Evolutionary conservation across 208 protist species (phyloP).

Genomic region (Kentomonas sorsogonicus): DNA sequence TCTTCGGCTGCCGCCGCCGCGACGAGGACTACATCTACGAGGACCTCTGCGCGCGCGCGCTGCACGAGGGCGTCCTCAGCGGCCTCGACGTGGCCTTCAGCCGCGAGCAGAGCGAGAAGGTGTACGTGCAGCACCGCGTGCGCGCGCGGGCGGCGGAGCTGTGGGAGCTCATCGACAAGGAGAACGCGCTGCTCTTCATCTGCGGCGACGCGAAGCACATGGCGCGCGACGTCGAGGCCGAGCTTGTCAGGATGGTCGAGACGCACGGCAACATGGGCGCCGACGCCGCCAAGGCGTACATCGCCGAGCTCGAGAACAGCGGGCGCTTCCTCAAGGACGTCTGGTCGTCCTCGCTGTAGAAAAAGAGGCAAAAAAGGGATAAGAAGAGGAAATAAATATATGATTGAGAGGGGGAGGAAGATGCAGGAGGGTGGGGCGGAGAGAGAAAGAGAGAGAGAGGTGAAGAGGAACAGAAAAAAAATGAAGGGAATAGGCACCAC

Average conservation of each 20-base stretch:
- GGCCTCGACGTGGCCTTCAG: slow-evolving; percentile 79
- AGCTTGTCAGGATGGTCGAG: slow-evolving; percentile 46
- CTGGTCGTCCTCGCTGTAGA: slow-evolving; percentile 53
- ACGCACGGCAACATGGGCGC: slow-evolving; percentile 37
- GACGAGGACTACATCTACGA: slow-evolving; percentile 83
- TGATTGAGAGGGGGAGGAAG: too few relatives aligned
- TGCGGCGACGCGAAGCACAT: slow-evolving; percentile 91
- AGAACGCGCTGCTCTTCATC: slow-evolving; percentile 82
- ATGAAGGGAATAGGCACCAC: too few relatives aligned
- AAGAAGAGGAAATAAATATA: slow-evolving; percentile 9
- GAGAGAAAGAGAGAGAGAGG: too few relatives aligned
- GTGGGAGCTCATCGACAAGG: slow-evolving; percentile 54
- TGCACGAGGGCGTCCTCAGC: slow-evolving; percentile 58
- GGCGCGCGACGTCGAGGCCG: slow-evolving; percentile 84
- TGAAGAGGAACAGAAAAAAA: too few relatives aligned
- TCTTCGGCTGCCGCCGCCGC: slow-evolving; percentile 87
- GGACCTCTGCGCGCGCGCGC: slow-evolving; percentile 53
- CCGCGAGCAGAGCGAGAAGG: slow-evolving; percentile 66
- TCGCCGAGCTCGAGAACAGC: slow-evolving; percentile 47
- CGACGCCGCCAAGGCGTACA: slow-evolving; percentile 39
- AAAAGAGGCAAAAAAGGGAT: slow-evolving; percentile 7
- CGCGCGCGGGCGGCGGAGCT: slow-evolving; percentile 44
- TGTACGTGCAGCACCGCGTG: slow-evolving; percentile 91
- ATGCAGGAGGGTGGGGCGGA: too few relatives aligned
- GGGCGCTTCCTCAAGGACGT: slow-evolving; percentile 84